A percentile compares a stretch with the other conserved stretches of the same genome.
phyloP scores from a whole-genome alignment of 1,284 basidiomycete species.

The Leucoagaricus sp. region DNA sequence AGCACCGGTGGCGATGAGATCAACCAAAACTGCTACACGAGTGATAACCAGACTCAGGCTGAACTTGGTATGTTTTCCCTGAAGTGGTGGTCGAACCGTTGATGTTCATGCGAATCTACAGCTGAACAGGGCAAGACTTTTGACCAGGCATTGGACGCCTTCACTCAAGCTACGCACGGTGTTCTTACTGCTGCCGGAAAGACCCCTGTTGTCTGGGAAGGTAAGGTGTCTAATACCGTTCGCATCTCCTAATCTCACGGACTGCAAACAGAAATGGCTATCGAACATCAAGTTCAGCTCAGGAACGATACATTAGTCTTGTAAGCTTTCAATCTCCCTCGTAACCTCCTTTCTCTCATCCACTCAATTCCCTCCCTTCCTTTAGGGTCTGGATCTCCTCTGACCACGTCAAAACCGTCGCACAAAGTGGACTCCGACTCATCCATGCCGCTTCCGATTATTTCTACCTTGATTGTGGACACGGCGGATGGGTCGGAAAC shows the following conservation, averaged over 20 bases:
- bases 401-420: slow-evolving; percentile 56
- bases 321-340: slow-evolving; percentile 34
- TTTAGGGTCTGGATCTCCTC: slow-evolving; percentile 74
- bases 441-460: slow-evolving; percentile 73
- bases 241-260: background rate
- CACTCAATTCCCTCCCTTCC: background rate
- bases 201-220: slow-evolving; percentile 49
- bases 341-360: background rate
- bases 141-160: slow-evolving; percentile 63
- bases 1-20: slow-evolving; percentile 87
- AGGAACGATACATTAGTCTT: slow-evolving; percentile 72
- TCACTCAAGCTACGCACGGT: slow-evolving; percentile 50
- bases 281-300: slow-evolving; percentile 66
- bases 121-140: slow-evolving; percentile 49
- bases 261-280: slow-evolving; percentile 62
- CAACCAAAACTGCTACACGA: slow-evolving; percentile 67
- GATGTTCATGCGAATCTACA: slow-evolving; percentile 8
- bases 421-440: slow-evolving; percentile 58
- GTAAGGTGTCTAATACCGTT: slow-evolving; percentile 20
- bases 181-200: slow-evolving; percentile 40
- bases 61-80: slow-evolving; percentile 42
- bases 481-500: slow-evolving; percentile 75
- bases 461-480: slow-evolving; percentile 88
- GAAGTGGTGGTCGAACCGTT: background rate
- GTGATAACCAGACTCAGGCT: slow-evolving; percentile 58